phyloP scores from a whole-genome alignment of 106 monocot genomes.

The Dioscorea alata region DNA sequence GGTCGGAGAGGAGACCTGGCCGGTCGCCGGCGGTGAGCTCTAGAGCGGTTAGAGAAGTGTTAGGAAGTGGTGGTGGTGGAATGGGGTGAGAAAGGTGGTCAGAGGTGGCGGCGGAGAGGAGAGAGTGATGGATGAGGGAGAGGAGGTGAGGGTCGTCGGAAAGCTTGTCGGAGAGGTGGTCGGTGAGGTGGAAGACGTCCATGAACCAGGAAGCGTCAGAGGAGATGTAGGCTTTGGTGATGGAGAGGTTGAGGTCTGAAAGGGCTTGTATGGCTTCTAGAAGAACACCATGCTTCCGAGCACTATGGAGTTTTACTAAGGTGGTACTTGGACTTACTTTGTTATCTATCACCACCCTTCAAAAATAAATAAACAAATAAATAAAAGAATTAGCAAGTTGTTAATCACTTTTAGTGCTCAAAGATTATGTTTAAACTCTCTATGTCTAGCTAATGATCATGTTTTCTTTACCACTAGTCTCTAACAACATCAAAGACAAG shows the following conservation, averaged over 20 bases:
- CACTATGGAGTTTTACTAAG: conserved; percentile 56
- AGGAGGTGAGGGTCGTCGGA: conserved; percentile 27
- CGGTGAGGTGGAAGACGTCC: conserved; percentile 78
- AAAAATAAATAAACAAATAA: not conserved
- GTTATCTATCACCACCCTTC: conserved; percentile 73
- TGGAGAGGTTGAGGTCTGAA: conserved; percentile 55
- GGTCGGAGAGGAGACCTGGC: conserved; percentile 27
- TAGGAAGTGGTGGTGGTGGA: too few species aligned
- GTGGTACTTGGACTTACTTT: conserved; percentile 41
- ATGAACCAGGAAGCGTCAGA: conserved; percentile 83
- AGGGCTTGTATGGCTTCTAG: conserved; percentile 62
- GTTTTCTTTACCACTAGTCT: too few species aligned
- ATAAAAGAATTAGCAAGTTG: not conserved
- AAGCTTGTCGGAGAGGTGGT: conserved; percentile 44
- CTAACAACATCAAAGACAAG: not conserved
- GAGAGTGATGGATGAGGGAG: conserved; percentile 30
- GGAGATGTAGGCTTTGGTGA: conserved; percentile 68
- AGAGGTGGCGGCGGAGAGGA: too few species aligned
- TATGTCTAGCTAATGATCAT: too few species aligned
- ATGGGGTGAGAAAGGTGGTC: too few species aligned
- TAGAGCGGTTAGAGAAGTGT: not conserved
- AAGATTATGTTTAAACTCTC: too few species aligned
- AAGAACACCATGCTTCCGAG: conserved; percentile 46
- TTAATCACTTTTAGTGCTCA: too few species aligned
- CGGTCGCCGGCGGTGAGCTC: conserved; percentile 33